phyloP scores from a whole-genome alignment of 352 stramenopile species.

The Phytopythium oedochilum region DNA sequence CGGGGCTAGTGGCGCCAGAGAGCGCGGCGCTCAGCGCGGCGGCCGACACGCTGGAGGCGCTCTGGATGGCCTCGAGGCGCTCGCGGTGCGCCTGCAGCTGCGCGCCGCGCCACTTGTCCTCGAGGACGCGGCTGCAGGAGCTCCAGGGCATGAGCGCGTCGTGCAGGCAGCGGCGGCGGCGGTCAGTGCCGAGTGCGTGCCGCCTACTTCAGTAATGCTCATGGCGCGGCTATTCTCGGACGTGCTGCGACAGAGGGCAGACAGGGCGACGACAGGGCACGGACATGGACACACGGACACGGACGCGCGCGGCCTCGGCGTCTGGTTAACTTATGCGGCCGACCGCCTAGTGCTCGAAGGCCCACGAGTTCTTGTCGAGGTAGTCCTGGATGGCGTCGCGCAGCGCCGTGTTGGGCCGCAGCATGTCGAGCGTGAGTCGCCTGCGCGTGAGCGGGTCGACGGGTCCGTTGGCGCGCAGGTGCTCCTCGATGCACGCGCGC shows the following conservation, averaged over 20 bases:
- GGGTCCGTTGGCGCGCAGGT: constrained; percentile 56
- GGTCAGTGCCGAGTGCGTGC: too few species aligned
- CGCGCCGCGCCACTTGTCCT: constrained; percentile 35
- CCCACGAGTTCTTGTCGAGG: constrained; percentile 70
- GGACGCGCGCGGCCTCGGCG: too few species aligned
- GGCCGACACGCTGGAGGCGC: constrained; percentile 15
- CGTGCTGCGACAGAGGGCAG: neutral
- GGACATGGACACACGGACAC: neutral
- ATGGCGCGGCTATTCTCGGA: neutral
- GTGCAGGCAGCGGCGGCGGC: too few species aligned
- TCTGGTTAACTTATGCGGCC: too few species aligned
- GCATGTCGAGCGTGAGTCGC: constrained; percentile 57
- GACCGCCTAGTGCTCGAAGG: constrained; percentile 68
- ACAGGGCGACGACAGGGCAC: neutral
- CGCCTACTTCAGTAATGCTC: too few species aligned
- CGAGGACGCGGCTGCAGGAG: constrained; percentile 34
- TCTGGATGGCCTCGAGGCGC: constrained; percentile 45
- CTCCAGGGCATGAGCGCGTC: constrained; percentile 45
- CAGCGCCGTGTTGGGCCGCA: constrained; percentile 66
- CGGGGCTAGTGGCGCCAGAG: constrained; percentile 13
- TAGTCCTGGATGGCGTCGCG: constrained; percentile 70
- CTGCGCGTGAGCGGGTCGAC: constrained; percentile 72
- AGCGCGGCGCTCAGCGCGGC: constrained; percentile 20
- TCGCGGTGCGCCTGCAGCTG: constrained; percentile 35
- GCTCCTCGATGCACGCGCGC: constrained; percentile 58